Conservation (phyloP, 2,329 filamentous ascomycete species). For the Chrysoporthe austroafricana region DNA sequence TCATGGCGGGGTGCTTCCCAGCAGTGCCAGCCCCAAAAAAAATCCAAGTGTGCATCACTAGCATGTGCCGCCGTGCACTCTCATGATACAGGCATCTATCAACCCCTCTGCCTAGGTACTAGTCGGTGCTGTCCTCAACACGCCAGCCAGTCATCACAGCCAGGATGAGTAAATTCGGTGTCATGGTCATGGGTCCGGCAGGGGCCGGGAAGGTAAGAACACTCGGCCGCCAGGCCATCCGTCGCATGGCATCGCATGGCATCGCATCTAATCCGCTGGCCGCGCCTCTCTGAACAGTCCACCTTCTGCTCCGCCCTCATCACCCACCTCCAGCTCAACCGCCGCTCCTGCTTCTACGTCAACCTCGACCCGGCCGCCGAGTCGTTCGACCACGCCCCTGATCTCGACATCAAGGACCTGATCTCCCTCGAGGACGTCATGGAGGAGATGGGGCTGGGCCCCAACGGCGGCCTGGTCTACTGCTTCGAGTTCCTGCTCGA, state of each 20-base stretch:
- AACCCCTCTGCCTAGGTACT: neutral
- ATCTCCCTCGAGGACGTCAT: constrained; percentile 95
- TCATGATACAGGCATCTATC: neutral
- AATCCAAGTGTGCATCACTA: neutral
- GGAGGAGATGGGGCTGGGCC: constrained; percentile 89
- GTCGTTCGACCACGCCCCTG: constrained; percentile 86
- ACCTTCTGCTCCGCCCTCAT: constrained; percentile 95
- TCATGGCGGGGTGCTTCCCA: constrained; percentile 15
- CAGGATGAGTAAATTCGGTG: constrained; percentile 89
- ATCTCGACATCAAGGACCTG: constrained; percentile 93
- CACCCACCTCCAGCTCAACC: constrained; percentile 86
- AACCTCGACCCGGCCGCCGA: constrained; percentile 98
- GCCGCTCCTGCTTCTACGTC: constrained; percentile 94
- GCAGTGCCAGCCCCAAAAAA: neutral
- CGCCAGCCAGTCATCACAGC: neutral
- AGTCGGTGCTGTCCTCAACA: too few species aligned
- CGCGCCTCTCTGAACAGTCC: constrained; percentile 54
- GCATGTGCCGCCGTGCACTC: neutral
- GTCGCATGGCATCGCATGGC: neutral
- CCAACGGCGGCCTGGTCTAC: constrained; percentile 92
- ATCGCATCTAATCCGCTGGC: constrained; percentile 1
- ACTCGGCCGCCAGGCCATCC: constrained; percentile 19
- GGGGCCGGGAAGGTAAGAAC: constrained; percentile 82
- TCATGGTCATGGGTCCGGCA: constrained; percentile 94
- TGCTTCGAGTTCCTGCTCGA: constrained; percentile 96